These are phyloP conservation scores for Oligophagozyma castellii DNA, from an alignment of 1,139 yeast genomes.

Conservation along the genomic window DNA sequence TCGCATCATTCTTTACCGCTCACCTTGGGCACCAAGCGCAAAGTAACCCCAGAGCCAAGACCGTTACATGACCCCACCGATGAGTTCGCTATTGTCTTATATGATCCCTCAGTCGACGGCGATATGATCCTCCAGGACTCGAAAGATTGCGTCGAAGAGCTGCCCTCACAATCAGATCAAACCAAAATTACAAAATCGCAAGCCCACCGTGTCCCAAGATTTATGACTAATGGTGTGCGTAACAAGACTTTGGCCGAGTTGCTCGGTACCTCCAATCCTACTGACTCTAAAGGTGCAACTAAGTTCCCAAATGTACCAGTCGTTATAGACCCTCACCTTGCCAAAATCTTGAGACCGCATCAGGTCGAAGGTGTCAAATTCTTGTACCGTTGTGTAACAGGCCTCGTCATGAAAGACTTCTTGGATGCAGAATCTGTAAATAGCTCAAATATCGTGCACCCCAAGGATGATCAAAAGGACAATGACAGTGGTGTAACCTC, in stretches of 20 bases:
- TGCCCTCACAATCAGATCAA: conserved; percentile 12
- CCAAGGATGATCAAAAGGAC: conserved; percentile 2
- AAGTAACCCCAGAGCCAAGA: conserved; percentile 60
- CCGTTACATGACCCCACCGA: conserved; percentile 89
- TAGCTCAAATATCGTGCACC: conserved; percentile 2
- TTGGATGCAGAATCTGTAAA: conserved; percentile 17
- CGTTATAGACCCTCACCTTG: conserved; percentile 80
- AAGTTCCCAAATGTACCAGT: conserved; percentile 82
- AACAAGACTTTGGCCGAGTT: conserved; percentile 72
- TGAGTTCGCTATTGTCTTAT: conserved; percentile 86
- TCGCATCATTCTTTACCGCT: conserved; percentile 38
- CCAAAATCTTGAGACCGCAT: conserved; percentile 84
- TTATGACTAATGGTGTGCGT: conserved; percentile 22
- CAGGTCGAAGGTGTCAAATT: conserved; percentile 94
- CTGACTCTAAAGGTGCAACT: conserved; percentile 17
- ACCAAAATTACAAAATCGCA: conserved; percentile 6
- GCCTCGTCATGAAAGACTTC: conserved; percentile 39
- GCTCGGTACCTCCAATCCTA: conserved; percentile 43
- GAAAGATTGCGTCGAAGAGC: conserved; percentile 14
- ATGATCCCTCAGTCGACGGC: conserved; percentile 76
- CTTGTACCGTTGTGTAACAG: conserved; percentile 80
- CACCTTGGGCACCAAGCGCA: conserved; percentile 71
- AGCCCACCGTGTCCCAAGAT: conserved; percentile 13
- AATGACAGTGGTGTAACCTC: conserved; percentile 4
- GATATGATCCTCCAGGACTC: conserved; percentile 23